Evolutionary conservation across 2,329 filamentous ascomycete genomes (phyloP).

Genomic region (Fusarium poae): DNA sequence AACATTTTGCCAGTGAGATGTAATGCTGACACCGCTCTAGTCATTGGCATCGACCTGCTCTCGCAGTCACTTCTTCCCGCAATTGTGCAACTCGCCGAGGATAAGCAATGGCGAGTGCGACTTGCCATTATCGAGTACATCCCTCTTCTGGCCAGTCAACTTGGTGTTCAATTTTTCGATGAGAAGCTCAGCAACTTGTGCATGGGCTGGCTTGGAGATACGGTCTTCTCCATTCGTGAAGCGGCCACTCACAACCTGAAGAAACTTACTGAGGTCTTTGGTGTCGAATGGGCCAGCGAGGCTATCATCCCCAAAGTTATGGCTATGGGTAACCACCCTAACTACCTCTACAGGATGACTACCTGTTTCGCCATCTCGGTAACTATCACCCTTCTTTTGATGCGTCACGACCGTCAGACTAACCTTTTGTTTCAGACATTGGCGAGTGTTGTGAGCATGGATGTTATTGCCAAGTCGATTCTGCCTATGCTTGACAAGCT

Average conservation of each 20-base stretch:
- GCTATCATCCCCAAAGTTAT: slow-evolving; percentile 99
- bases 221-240: slow-evolving; percentile 98
- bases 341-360: slow-evolving; percentile 99
- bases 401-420: slow-evolving; percentile 36
- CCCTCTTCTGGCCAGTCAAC: slow-evolving; percentile 91
- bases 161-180: slow-evolving; percentile 97
- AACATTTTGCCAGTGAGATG: background rate
- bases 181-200: slow-evolving; percentile 95
- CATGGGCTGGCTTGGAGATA: slow-evolving; percentile 99
- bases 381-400: slow-evolving; percentile 59
- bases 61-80: slow-evolving; percentile 97
- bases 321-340: slow-evolving; percentile 97
- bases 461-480: slow-evolving; percentile 92
- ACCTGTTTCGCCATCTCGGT: slow-evolving; percentile 99
- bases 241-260: slow-evolving; percentile 97
- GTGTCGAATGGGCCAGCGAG: slow-evolving; percentile 96
- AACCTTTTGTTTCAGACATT: slow-evolving; percentile 75
- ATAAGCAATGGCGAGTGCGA: slow-evolving; percentile 99
- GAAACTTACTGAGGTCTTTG: slow-evolving; percentile 98
- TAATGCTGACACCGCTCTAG: slow-evolving; percentile 61
- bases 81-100: slow-evolving; percentile 96
- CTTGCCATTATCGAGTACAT: slow-evolving; percentile 99
- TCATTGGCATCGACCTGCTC: slow-evolving; percentile 96
- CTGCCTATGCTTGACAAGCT: slow-evolving; percentile 97
- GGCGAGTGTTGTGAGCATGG: slow-evolving; percentile 90